Conservation (phyloP, 2,329 filamentous ascomycete genomes). For the Hypoxylon sp. region DNA sequence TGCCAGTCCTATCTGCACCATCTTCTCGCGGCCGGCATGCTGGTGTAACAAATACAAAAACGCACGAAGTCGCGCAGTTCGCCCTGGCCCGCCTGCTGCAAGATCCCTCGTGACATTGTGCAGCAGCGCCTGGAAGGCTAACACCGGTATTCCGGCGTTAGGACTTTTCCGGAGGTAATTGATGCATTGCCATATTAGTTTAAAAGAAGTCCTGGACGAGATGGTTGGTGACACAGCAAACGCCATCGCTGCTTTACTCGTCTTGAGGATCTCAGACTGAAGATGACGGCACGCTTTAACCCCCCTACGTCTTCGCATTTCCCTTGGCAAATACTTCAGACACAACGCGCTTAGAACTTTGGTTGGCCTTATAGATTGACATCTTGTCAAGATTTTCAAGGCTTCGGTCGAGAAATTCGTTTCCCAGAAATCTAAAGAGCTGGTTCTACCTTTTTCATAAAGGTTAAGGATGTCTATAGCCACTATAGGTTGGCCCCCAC, state of each 20-base stretch:
- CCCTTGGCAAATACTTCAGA: constrained; percentile 24
- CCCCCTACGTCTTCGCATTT: background rate
- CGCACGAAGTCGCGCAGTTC: constrained; percentile 56
- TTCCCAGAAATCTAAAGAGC: constrained; percentile 44
- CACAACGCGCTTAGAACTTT: constrained; percentile 40
- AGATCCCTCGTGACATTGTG: constrained; percentile 57
- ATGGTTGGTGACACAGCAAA: constrained; percentile 46
- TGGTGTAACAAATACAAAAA: constrained; percentile 53
- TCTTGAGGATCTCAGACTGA: constrained; percentile 28
- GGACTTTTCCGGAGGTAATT: constrained; percentile 49
- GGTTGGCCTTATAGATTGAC: constrained; percentile 32
- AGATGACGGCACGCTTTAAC: background rate
- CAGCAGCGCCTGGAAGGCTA: constrained; percentile 52
- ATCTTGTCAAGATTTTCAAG: constrained; percentile 41
- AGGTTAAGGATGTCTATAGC: constrained; percentile 47
- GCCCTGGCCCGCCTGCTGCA: constrained; percentile 53
- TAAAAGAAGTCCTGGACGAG: constrained; percentile 48
- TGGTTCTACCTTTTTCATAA: constrained; percentile 36
- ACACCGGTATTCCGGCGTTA: constrained; percentile 43
- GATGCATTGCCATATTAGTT: constrained; percentile 54
- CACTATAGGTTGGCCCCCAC: constrained; percentile 43
- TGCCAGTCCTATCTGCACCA: constrained; percentile 46
- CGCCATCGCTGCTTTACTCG: constrained; percentile 39
- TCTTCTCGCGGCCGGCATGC: constrained; percentile 45
- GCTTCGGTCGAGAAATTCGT: constrained; percentile 42